Percentiles rank a stretch among this genome's conserved stretches.
Conservation (phyloP, 805 yeast species). For the Blastobotrys parvus region DNA sequence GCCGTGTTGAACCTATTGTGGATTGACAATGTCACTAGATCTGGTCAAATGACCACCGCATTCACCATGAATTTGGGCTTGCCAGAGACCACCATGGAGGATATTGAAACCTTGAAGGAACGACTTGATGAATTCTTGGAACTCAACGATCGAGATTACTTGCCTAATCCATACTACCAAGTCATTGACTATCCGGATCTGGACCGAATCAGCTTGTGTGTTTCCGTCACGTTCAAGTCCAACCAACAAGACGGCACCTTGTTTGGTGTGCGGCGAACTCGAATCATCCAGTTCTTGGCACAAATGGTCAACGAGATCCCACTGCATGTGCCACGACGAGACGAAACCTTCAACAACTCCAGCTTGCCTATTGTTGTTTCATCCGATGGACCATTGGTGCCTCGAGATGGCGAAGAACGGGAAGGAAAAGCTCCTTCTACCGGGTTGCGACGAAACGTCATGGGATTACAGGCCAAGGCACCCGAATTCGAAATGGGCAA, state of each 20-base stretch:
- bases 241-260: conserved; percentile 27
- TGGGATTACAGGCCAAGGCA: neutral
- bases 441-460: neutral
- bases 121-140: conserved; percentile 24
- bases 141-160: conserved; percentile 29
- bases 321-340: conserved; percentile 29
- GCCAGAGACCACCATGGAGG: conserved; percentile 31
- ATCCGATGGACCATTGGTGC: neutral
- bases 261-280: conserved; percentile 25
- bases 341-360: conserved; percentile 27
- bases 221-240: conserved; percentile 24
- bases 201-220: conserved; percentile 24
- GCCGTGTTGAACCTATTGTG: conserved; percentile 29
- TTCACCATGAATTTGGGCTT: conserved; percentile 25
- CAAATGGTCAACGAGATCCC: conserved; percentile 28
- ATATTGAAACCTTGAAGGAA: conserved; percentile 25
- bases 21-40: conserved; percentile 31
- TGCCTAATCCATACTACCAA: conserved; percentile 27
- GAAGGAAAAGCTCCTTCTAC: neutral
- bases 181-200: conserved; percentile 28
- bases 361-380: conserved; percentile 23
- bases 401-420: neutral
- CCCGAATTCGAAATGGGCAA: no score
- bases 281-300: conserved; percentile 23
- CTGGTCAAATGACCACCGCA: conserved; percentile 24